Evolutionary conservation across 768 basidiomycete species (phyloP).

Genomic region (Trametes cinnabarina): DNA sequence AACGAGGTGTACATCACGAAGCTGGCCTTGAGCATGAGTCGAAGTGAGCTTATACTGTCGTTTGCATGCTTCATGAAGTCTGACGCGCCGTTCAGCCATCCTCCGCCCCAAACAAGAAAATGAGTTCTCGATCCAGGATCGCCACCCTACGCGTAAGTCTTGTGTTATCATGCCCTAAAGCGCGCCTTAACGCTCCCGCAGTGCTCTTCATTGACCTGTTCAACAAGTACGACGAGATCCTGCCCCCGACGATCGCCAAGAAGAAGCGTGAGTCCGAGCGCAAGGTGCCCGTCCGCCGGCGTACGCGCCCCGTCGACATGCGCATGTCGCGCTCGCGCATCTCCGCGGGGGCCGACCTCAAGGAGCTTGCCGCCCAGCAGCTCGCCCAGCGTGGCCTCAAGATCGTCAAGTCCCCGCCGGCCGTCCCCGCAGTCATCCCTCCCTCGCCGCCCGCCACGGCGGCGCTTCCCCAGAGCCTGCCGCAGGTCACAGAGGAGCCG

Average conservation of each 20-base stretch:
- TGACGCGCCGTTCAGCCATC: constrained; percentile 50
- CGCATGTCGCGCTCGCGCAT: constrained; percentile 78
- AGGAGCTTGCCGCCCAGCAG: constrained; percentile 71
- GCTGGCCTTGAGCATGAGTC: constrained; percentile 80
- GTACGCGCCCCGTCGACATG: constrained; percentile 86
- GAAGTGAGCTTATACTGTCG: constrained; percentile 53
- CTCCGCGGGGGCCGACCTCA: constrained; percentile 65
- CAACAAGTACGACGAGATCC: constrained; percentile 65
- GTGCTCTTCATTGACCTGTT: constrained; percentile 86
- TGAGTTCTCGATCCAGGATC: constrained; percentile 86
- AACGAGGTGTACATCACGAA: constrained; percentile 84
- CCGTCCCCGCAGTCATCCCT: constrained; percentile 2
- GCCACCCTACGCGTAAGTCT: constrained; percentile 72
- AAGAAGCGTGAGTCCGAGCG: constrained; percentile 89
- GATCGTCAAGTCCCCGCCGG: constrained; percentile 24
- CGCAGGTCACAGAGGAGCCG: constrained; percentile 21
- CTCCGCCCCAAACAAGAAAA: constrained; percentile 81
- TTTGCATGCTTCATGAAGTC: not conserved
- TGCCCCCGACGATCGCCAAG: constrained; percentile 78
- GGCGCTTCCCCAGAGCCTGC: constrained; percentile 17
- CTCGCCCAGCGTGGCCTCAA: constrained; percentile 28
- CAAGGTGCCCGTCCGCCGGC: constrained; percentile 77
- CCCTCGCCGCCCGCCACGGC: constrained; percentile 15
- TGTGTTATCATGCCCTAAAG: constrained; percentile 22
- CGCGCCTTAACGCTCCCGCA: constrained; percentile 25